Percentiles rank a stretch among this genome's conserved stretches.
Conservation (phyloP, 192 early-diverging fungal genomes). For the Phlyctochytrium bullatum region DNA sequence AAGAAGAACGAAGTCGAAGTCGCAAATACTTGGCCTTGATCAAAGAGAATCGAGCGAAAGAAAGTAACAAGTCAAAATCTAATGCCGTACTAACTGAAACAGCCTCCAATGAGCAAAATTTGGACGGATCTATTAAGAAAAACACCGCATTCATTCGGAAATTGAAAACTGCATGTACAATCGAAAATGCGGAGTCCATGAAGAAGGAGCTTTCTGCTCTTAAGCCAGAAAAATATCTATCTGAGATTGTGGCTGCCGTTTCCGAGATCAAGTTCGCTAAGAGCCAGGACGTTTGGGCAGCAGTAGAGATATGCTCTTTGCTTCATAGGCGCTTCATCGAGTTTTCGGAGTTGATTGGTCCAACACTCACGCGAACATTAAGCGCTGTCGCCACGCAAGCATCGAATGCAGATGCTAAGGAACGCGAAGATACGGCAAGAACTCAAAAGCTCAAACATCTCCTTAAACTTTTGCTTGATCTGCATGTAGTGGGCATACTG, state of each 20-base stretch:
- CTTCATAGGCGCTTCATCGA: conserved; percentile 86
- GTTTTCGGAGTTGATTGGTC: background rate
- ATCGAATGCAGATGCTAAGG: conserved; percentile 62
- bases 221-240: conserved; percentile 95
- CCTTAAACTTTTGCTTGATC: conserved; percentile 73
- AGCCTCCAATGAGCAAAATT: conserved; percentile 46
- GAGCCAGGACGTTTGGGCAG: conserved; percentile 72
- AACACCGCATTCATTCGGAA: conserved; percentile 95
- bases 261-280: conserved; percentile 77
- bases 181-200: conserved; percentile 59
- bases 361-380: background rate
- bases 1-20: no score
- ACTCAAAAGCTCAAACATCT: conserved; percentile 62
- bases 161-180: conserved; percentile 66
- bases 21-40: no score
- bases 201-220: conserved; percentile 72
- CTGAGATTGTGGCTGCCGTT: conserved; percentile 83
- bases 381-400: conserved; percentile 32
- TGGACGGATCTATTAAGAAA: conserved; percentile 97
- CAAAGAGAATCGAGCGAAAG: no score
- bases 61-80: no score
- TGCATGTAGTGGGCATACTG: conserved; percentile 77
- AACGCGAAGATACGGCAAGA: conserved; percentile 79
- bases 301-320: conserved; percentile 74
- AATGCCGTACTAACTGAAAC: no score